Conservation (phyloP, 768 basidiomycete genomes). For the Hemileccinum impolitum region DNA sequence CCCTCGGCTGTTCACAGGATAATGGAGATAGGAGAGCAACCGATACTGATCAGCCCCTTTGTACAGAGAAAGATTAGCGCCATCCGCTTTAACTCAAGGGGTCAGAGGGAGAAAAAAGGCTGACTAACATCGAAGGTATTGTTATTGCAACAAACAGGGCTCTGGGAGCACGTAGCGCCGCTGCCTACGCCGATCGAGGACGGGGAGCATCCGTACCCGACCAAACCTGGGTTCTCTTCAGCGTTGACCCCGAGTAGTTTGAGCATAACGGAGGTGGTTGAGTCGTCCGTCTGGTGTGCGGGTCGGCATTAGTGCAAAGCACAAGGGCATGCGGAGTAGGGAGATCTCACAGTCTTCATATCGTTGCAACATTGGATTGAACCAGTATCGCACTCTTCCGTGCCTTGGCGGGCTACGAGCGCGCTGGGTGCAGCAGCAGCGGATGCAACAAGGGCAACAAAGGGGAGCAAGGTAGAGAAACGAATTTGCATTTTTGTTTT, state of each 20-base stretch:
- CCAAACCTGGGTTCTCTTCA: background rate
- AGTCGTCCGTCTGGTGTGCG: background rate
- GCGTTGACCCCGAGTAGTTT: background rate
- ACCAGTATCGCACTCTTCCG: slow-evolving; percentile 11
- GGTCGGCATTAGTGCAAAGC: background rate
- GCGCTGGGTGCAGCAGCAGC: slow-evolving; percentile 8
- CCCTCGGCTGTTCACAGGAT: background rate
- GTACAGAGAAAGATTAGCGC: background rate
- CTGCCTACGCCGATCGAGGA: background rate
- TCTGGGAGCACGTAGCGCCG: slow-evolving; percentile 3
- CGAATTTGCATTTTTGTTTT: slow-evolving; percentile 8
- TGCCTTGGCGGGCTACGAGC: background rate
- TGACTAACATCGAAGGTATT: slow-evolving; percentile 11
- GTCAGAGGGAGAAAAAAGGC: no score
- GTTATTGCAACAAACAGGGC: slow-evolving; percentile 17
- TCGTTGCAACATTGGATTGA: slow-evolving; percentile 9
- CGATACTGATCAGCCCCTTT: slow-evolving; percentile 12
- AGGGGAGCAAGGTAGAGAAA: slow-evolving; percentile 2
- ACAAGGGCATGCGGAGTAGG: no score
- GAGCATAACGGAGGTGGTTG: background rate
- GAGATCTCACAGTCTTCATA: background rate
- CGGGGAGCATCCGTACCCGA: slow-evolving; percentile 7
- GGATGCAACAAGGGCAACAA: slow-evolving; percentile 9
- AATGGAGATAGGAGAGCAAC: slow-evolving; percentile 11
- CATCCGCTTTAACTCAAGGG: no score